Evolutionary conservation across 1,284 basidiomycete genomes (phyloP).

Genomic region (Peniophora sp.): DNA sequence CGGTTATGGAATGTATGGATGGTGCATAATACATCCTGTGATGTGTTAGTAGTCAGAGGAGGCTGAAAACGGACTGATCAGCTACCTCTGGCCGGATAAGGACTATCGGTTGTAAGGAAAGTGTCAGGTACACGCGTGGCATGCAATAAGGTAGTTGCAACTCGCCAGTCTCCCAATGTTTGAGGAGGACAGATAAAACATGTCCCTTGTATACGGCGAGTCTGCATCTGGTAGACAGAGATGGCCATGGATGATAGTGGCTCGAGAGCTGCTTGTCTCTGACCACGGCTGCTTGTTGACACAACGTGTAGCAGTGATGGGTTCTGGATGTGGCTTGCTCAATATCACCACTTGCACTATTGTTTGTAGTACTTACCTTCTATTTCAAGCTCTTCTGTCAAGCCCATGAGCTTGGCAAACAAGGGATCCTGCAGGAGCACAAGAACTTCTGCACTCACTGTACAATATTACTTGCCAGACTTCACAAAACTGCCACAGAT

Average conservation of each 20-base stretch:
- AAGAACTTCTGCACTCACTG: background rate
- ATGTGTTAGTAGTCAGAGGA: background rate
- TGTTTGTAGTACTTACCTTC: no score
- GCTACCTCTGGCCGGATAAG: background rate
- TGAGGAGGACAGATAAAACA: background rate
- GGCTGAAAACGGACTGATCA: background rate
- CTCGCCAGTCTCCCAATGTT: background rate
- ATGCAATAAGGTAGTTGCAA: background rate
- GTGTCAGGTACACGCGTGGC: background rate
- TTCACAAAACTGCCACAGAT: background rate
- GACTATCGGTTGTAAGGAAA: background rate
- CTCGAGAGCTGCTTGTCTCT: no score
- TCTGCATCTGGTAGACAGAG: no score
- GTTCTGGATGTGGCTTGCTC: no score
- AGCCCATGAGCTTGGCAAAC: no score
- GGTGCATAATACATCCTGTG: background rate
- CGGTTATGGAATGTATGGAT: background rate
- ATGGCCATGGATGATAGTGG: no score
- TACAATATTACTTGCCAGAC: background rate
- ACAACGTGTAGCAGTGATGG: no score
- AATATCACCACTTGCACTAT: no score
- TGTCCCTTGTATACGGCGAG: background rate
- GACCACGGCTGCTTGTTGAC: no score
- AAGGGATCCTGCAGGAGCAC: background rate
- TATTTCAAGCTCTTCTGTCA: no score